Conservation (phyloP, 176 grass and related monocot species). For the Carex cristatella region DNA sequence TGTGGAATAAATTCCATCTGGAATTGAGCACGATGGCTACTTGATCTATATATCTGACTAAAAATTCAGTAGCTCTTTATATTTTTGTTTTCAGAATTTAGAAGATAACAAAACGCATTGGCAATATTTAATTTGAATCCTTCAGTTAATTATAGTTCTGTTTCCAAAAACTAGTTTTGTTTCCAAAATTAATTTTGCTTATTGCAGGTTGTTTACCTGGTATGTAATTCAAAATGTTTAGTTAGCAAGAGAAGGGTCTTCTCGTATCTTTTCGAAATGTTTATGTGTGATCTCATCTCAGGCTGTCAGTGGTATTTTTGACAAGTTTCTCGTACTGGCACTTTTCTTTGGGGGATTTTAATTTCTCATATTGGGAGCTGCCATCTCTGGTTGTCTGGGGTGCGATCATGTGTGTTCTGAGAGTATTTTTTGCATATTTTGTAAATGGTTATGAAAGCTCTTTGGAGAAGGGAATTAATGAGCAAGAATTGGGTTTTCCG, state of each 20-base stretch:
- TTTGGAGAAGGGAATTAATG: too few species aligned
- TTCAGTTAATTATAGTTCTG: not conserved
- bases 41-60: not conserved
- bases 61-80: not conserved
- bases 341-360: too few species aligned
- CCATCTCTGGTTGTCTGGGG: too few species aligned
- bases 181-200: not conserved
- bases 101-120: not conserved
- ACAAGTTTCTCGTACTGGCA: too few species aligned
- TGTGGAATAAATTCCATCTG: not conserved
- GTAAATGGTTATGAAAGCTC: too few species aligned
- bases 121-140: not conserved
- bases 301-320: too few species aligned
- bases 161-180: not conserved
- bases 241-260: not conserved
- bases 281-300: too few species aligned
- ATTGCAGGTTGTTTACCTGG: not conserved
- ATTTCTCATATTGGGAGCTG: too few species aligned
- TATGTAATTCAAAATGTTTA: not conserved
- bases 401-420: too few species aligned
- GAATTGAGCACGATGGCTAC: not conserved
- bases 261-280: too few species aligned
- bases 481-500: too few species aligned
- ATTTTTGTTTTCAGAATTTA: not conserved
- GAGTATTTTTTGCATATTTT: too few species aligned